Conservation (phyloP, 2,329 filamentous ascomycete genomes). For the Pseudomassariella vexata region DNA sequence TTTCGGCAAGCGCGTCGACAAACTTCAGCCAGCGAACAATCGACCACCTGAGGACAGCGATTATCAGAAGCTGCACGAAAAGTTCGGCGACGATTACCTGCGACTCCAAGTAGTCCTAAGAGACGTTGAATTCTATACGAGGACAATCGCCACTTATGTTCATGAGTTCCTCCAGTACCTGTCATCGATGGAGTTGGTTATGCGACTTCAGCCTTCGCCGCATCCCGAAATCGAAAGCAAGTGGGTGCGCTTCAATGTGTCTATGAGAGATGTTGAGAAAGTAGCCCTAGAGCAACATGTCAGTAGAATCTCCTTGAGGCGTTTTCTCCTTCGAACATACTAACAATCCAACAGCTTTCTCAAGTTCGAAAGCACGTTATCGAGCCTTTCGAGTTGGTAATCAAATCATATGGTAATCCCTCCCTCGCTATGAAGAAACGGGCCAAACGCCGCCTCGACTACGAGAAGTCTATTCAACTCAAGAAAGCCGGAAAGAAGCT, state of each 20-base stretch:
- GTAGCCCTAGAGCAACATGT: constrained; percentile 82
- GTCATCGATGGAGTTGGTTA: constrained; percentile 75
- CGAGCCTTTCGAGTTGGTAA: constrained; percentile 72
- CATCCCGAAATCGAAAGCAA: constrained; percentile 87
- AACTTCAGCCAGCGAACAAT: constrained; percentile 61
- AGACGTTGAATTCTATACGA: constrained; percentile 88
- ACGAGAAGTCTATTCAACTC: constrained; percentile 72
- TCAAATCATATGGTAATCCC: constrained; percentile 76
- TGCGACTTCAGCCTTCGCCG: constrained; percentile 64
- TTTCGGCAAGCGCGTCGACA: constrained; percentile 84
- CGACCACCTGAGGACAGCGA: constrained; percentile 69
- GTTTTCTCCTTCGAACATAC: no score
- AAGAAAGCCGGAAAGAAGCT: constrained; percentile 77
- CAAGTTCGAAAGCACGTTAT: constrained; percentile 78
- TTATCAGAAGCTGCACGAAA: constrained; percentile 76
- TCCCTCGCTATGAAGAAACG: constrained; percentile 90
- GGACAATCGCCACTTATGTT: constrained; percentile 74
- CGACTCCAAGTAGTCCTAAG: constrained; percentile 86
- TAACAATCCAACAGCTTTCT: constrained; percentile 36
- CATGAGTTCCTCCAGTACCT: constrained; percentile 76
- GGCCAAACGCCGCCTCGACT: constrained; percentile 86
- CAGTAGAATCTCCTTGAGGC: constrained; percentile 30
- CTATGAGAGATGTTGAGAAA: constrained; percentile 78
- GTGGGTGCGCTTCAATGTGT: constrained; percentile 86
- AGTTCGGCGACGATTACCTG: constrained; percentile 87